Percentiles rank a stretch among this genome's conserved stretches.
These are phyloP conservation scores for Penicillium odoratum DNA, from an alignment of 495 filamentous ascomycete genomes.

Conservation along the genomic window DNA sequence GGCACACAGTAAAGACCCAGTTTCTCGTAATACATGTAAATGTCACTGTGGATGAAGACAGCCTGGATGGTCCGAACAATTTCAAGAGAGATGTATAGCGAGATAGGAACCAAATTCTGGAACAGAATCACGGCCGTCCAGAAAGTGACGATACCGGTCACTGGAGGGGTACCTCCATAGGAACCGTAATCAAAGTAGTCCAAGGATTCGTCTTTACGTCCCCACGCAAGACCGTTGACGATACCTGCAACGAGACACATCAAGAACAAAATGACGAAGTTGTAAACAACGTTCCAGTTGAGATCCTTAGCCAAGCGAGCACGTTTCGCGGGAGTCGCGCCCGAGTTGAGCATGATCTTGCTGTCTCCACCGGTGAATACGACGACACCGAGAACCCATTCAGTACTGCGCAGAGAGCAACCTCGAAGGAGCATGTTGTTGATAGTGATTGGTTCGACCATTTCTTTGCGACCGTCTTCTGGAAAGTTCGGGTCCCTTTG, in stretches of 20 bases:
- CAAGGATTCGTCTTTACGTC: slow-evolving; percentile 67
- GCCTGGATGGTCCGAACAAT: slow-evolving; percentile 92
- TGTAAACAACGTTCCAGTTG: slow-evolving; percentile 97
- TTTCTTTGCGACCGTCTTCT: slow-evolving; percentile 60
- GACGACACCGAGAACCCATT: slow-evolving; percentile 96
- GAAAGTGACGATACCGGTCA: slow-evolving; percentile 94
- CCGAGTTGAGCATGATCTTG: slow-evolving; percentile 99
- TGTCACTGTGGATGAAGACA: slow-evolving; percentile 96
- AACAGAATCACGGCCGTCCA: slow-evolving; percentile 93
- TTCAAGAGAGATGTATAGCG: slow-evolving; percentile 95
- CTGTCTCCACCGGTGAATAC: slow-evolving; percentile 96
- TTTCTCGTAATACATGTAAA: slow-evolving; percentile 93
- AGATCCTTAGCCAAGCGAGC: slow-evolving; percentile 86
- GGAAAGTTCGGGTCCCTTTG: slow-evolving; percentile 66
- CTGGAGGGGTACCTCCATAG: slow-evolving; percentile 70
- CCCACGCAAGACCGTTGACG: slow-evolving; percentile 82
- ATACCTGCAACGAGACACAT: slow-evolving; percentile 90
- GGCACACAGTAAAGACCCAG: slow-evolving; percentile 93
- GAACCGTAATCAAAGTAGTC: slow-evolving; percentile 85
- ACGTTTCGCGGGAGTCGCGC: slow-evolving; percentile 94
- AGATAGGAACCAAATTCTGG: slow-evolving; percentile 98
- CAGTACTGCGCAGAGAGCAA: slow-evolving; percentile 90
- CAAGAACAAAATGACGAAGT: slow-evolving; percentile 84
- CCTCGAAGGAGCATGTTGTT: slow-evolving; percentile 94
- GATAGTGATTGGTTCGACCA: slow-evolving; percentile 91